phyloP scores from a whole-genome alignment of 2,329 filamentous ascomycete species.

The Hortaea werneckii region DNA sequence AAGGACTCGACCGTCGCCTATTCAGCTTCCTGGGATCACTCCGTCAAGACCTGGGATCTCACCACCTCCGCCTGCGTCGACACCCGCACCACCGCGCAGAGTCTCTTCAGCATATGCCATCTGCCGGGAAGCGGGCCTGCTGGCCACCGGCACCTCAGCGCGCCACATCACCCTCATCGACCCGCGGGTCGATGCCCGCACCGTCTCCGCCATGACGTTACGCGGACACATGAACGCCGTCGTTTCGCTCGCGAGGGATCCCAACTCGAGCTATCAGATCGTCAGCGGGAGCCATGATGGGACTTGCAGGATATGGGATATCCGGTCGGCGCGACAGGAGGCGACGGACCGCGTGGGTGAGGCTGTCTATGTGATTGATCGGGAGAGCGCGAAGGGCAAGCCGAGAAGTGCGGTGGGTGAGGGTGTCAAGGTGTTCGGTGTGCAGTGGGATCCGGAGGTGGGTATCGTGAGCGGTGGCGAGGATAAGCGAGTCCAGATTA shows the following conservation, averaged over 20 bases:
- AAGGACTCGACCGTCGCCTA: slow-evolving; percentile 82
- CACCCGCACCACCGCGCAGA: slow-evolving; percentile 72
- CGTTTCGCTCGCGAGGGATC: slow-evolving; percentile 48
- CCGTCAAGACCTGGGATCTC: slow-evolving; percentile 81
- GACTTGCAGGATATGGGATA: slow-evolving; percentile 88
- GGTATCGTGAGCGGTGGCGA: slow-evolving; percentile 88
- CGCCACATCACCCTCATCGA: slow-evolving; percentile 90
- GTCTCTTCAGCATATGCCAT: slow-evolving; percentile 68
- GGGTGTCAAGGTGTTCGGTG: slow-evolving; percentile 80
- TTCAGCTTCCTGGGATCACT: slow-evolving; percentile 83
- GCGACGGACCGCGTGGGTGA: slow-evolving; percentile 45
- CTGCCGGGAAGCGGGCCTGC: slow-evolving; percentile 53
- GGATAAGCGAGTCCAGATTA: slow-evolving; percentile 91
- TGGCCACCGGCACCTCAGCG: slow-evolving; percentile 70
- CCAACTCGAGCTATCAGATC: slow-evolving; percentile 60
- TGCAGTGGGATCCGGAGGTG: slow-evolving; percentile 74
- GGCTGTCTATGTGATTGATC: slow-evolving; percentile 66
- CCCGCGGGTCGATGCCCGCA: slow-evolving; percentile 65
- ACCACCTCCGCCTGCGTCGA: slow-evolving; percentile 70
- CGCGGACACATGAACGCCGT: slow-evolving; percentile 74
- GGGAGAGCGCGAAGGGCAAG: slow-evolving; percentile 55
- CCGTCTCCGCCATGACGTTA: slow-evolving; percentile 79
- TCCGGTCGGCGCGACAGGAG: slow-evolving; percentile 53
- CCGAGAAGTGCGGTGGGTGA: slow-evolving; percentile 60
- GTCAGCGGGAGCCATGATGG: slow-evolving; percentile 88